Conservation (phyloP, 2,329 filamentous ascomycete genomes). For the Penicillium sp. region DNA sequence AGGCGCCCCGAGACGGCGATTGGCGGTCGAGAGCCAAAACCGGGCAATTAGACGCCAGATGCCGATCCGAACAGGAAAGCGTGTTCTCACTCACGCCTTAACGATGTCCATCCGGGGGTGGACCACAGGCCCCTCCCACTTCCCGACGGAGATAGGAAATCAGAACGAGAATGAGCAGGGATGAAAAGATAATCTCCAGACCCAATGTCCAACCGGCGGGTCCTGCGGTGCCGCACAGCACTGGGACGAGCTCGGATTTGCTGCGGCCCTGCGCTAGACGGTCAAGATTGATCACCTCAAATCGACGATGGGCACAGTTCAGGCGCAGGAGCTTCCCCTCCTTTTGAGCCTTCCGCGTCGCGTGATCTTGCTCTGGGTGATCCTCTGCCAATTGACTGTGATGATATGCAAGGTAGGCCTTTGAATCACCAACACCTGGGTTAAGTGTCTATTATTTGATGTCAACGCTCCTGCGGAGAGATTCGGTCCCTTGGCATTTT, state of each 20-base stretch:
- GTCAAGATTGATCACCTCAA: background rate
- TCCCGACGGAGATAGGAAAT: background rate
- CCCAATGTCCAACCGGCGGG: constrained; percentile 18
- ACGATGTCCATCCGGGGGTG: constrained; percentile 1
- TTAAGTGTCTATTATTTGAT: background rate
- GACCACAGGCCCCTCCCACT: background rate
- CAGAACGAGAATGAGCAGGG: constrained; percentile 2
- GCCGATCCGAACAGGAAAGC: background rate
- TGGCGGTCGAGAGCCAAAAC: constrained; percentile 14
- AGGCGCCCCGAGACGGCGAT: constrained; percentile 20
- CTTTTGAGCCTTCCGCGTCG: background rate
- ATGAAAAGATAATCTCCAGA: constrained; percentile 7
- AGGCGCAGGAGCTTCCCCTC: constrained; percentile 6
- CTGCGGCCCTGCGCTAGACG: background rate
- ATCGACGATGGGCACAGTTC: constrained; percentile 8
- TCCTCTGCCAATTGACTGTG: constrained; percentile 6
- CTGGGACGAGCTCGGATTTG: constrained; percentile 6
- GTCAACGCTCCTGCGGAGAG: background rate
- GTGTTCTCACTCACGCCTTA: background rate
- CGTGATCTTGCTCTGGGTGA: background rate
- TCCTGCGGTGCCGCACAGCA: constrained; percentile 5
- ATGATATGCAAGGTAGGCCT: constrained; percentile 18
- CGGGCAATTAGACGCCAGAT: constrained; percentile 15
- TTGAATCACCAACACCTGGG: constrained; percentile 19
- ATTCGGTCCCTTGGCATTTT: background rate